Conservation (phyloP, 2,329 filamentous ascomycete species). For the Cytospora paraplurivora region DNA sequence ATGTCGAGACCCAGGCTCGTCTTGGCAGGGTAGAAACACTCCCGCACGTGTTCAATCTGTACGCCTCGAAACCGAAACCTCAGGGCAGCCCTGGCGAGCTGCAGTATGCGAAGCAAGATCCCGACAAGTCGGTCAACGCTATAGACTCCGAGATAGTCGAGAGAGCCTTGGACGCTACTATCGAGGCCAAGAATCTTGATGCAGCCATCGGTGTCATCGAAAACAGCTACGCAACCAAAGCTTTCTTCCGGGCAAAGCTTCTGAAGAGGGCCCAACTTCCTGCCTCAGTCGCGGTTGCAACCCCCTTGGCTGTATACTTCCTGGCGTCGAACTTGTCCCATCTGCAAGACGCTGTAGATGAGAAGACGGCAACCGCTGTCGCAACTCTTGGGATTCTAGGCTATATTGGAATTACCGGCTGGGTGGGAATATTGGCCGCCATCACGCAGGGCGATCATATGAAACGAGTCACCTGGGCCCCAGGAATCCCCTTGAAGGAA, state of each 20-base stretch:
- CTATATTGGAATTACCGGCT: slow-evolving; percentile 79
- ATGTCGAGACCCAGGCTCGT: slow-evolving; percentile 74
- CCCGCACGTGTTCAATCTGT: slow-evolving; percentile 78
- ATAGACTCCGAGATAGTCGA: slow-evolving; percentile 72
- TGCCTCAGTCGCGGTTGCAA: slow-evolving; percentile 53
- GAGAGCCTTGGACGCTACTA: slow-evolving; percentile 75
- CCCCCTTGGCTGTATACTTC: slow-evolving; percentile 70
- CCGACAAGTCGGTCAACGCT: slow-evolving; percentile 69
- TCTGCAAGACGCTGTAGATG: slow-evolving; percentile 76
- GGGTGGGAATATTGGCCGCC: slow-evolving; percentile 80
- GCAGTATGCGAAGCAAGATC: slow-evolving; percentile 63
- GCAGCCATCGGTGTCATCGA: slow-evolving; percentile 77
- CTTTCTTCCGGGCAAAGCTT: slow-evolving; percentile 69
- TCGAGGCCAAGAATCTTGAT: slow-evolving; percentile 75
- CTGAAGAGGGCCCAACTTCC: slow-evolving; percentile 66
- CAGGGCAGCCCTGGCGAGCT: slow-evolving; percentile 60
- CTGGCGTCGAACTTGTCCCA: slow-evolving; percentile 67
- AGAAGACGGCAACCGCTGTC: slow-evolving; percentile 71
- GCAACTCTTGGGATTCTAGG: slow-evolving; percentile 80
- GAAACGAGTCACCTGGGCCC: slow-evolving; percentile 87
- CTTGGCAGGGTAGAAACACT: slow-evolving; percentile 75
- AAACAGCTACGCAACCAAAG: slow-evolving; percentile 65
- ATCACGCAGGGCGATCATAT: slow-evolving; percentile 93
- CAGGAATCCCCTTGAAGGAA: slow-evolving; percentile 76
- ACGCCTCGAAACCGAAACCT: slow-evolving; percentile 79